Evolutionary conservation across 345 rosid species (phyloP).

Genomic region (Carallia pectinifolia): DNA sequence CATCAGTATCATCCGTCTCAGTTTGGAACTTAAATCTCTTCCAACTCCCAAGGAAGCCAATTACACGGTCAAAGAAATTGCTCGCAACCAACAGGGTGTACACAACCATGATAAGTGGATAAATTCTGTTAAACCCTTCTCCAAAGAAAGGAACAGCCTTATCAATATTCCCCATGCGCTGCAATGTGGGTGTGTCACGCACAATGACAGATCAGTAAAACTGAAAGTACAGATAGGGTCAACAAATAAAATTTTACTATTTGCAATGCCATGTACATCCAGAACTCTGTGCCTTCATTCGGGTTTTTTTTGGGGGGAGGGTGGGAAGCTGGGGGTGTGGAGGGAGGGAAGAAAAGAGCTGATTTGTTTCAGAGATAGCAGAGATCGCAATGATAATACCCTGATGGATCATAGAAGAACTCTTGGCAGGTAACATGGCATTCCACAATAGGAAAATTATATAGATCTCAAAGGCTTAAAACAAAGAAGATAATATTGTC

Average conservation of each 20-base stretch:
- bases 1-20: slow-evolving; percentile 81
- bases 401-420: not conserved
- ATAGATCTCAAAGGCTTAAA: not conserved
- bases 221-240: not conserved
- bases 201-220: slow-evolving; percentile 13
- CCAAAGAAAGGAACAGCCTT: slow-evolving; percentile 85
- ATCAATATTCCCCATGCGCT: slow-evolving; percentile 96
- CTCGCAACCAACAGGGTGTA: slow-evolving; percentile 89
- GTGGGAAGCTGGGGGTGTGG: too few species aligned
- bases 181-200: slow-evolving; percentile 33
- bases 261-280: too few species aligned
- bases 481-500: not conserved
- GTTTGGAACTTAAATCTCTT: slow-evolving; percentile 81
- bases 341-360: too few species aligned
- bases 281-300: too few species aligned
- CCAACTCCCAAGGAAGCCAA: slow-evolving; percentile 93
- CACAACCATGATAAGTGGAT: slow-evolving; percentile 95
- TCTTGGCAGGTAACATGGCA: not conserved
- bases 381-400: not conserved
- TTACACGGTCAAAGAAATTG: slow-evolving; percentile 86
- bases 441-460: not conserved
- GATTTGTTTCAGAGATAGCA: not conserved
- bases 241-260: not conserved
- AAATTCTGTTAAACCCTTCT: slow-evolving; percentile 76
- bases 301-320: too few species aligned